Evolutionary conservation across 2,329 filamentous ascomycete species (phyloP).

Genomic region (Pseudogymnoascus sp.): DNA sequence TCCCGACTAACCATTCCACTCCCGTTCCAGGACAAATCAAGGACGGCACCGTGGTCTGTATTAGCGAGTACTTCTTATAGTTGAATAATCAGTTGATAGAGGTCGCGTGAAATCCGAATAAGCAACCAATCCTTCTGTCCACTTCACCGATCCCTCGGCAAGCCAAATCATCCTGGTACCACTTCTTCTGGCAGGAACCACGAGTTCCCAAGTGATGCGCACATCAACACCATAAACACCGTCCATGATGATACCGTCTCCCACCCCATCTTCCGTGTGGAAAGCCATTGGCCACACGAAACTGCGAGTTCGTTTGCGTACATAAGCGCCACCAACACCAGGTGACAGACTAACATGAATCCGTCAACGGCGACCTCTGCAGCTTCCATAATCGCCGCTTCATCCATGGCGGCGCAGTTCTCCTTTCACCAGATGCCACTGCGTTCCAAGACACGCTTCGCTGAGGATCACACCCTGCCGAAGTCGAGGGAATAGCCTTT

Average conservation of each 20-base stretch:
- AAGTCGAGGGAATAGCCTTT: background rate
- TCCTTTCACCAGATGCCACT: background rate
- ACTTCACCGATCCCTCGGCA: background rate
- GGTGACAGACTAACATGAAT: background rate
- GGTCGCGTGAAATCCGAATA: background rate
- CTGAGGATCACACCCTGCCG: background rate
- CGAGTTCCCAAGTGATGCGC: background rate
- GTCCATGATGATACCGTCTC: background rate
- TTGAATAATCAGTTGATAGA: background rate
- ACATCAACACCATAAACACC: background rate
- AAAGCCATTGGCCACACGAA: conserved; percentile 1
- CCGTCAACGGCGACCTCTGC: conserved; percentile 4
- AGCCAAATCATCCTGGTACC: background rate
- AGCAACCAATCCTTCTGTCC: background rate
- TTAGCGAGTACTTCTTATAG: background rate
- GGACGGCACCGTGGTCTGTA: background rate
- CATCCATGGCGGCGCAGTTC: background rate
- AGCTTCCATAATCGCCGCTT: conserved; percentile 2
- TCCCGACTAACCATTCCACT: background rate
- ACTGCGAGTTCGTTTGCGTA: conserved; percentile 4
- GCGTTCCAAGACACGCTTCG: background rate
- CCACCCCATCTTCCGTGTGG: conserved; percentile 1
- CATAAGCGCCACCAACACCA: conserved; percentile 5
- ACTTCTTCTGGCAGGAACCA: background rate
- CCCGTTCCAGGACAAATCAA: background rate